Evolutionary conservation across 208 protist species (phyloP).

Genomic region (Trypanosomatidae sp.): DNA sequence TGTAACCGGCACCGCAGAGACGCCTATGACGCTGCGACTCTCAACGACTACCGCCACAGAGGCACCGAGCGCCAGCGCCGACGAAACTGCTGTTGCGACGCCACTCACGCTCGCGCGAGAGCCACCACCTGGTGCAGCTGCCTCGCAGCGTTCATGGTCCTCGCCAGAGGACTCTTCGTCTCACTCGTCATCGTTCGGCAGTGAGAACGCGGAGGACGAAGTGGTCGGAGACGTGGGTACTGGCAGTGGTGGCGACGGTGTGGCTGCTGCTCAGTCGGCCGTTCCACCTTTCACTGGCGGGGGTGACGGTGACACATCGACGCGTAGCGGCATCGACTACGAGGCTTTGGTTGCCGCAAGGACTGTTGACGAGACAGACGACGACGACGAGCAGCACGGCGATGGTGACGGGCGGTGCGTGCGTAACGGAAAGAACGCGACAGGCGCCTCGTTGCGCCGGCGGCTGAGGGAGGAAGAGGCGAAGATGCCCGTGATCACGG

Average conservation of each 20-base stretch:
- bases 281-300: neutral
- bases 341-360: slow-evolving; percentile 19
- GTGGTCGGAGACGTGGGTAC: neutral
- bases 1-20: neutral
- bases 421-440: neutral
- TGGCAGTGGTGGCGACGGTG: neutral
- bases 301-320: slow-evolving; percentile 4
- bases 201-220: neutral
- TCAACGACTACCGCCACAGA: neutral
- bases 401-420: neutral
- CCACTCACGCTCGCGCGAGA: neutral
- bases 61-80: too few relatives aligned
- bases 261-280: neutral
- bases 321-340: slow-evolving; percentile 22
- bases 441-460: slow-evolving; percentile 5
- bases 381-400: neutral
- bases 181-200: neutral
- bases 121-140: neutral
- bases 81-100: neutral
- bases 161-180: neutral
- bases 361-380: neutral
- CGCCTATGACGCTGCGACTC: neutral
- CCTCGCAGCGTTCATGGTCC: neutral
- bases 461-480: slow-evolving; percentile 10
- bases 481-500: slow-evolving; percentile 30